phyloP scores from a whole-genome alignment of 257 asterid genomes.

The Nicotiana sylvestris region DNA sequence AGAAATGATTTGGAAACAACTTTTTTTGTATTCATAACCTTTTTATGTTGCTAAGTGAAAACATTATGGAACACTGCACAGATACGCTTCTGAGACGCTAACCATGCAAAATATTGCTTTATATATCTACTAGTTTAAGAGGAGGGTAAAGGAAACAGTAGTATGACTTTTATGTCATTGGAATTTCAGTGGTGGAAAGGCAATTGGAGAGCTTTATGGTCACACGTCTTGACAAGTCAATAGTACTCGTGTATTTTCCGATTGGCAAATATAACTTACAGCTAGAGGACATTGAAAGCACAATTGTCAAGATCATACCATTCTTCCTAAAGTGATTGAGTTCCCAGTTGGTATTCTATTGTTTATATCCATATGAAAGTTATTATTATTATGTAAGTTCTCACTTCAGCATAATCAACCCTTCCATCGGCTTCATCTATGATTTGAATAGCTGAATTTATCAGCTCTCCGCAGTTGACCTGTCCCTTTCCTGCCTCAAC shows the following conservation, averaged over 20 bases:
- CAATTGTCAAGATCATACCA: not conserved
- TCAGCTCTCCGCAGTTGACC: conserved; percentile 49
- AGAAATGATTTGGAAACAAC: not conserved
- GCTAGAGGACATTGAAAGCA: not conserved
- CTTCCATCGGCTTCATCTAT: conserved; percentile 70
- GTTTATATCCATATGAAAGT: not conserved
- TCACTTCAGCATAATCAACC: conserved; percentile 88
- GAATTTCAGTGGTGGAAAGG: not conserved
- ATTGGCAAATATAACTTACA: not conserved
- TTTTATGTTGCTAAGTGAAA: not conserved
- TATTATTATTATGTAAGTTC: not conserved
- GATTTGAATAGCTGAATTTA: conserved; percentile 35
- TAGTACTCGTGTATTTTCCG: not conserved
- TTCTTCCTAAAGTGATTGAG: not conserved
- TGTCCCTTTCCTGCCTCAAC: conserved; percentile 53
- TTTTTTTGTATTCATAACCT: not conserved
- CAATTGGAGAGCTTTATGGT: not conserved
- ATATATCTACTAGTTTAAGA: not conserved
- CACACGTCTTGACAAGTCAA: not conserved
- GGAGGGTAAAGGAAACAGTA: not conserved
- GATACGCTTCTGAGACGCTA: not conserved
- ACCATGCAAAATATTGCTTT: not conserved
- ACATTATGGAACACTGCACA: not conserved
- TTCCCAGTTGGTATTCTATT: not conserved
- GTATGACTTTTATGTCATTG: not conserved